A percentile compares a stretch with the other conserved stretches of the same genome.
Evolutionary conservation across 371 early-diverging fungal genomes (phyloP).

Genomic region (Actinomortierella ambigua): DNA sequence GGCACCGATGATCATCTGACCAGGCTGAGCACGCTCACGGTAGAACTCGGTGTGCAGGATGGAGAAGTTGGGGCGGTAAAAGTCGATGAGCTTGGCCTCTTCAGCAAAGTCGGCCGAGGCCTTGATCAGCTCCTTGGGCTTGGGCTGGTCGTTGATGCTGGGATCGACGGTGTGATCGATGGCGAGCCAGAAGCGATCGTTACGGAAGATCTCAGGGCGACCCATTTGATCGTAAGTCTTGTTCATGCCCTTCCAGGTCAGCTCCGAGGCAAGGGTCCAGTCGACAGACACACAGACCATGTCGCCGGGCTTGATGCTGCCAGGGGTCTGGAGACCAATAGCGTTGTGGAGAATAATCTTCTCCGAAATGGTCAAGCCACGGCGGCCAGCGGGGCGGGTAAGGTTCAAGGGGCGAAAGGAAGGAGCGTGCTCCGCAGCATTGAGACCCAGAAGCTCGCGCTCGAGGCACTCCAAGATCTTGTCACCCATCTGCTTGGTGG

Average conservation of each 20-base stretch:
- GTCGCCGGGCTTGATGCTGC: conserved; percentile 72
- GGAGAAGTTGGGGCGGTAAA: conserved; percentile 76
- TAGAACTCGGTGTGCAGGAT: conserved; percentile 85
- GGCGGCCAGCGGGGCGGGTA: conserved; percentile 54
- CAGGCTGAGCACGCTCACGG: conserved; percentile 81
- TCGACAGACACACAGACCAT: conserved; percentile 82
- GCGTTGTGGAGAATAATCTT: conserved; percentile 77
- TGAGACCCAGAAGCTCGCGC: conserved; percentile 55
- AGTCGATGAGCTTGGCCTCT: conserved; percentile 73
- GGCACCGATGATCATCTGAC: conserved; percentile 79
- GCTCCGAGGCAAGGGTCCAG: conserved; percentile 81
- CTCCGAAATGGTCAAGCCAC: conserved; percentile 76
- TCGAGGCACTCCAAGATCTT: conserved; percentile 80
- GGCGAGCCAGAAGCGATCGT: conserved; percentile 84
- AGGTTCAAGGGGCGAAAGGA: conserved; percentile 45
- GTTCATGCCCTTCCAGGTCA: conserved; percentile 88
- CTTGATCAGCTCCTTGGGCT: conserved; percentile 68
- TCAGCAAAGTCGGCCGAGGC: conserved; percentile 72
- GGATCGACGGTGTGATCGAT: conserved; percentile 83
- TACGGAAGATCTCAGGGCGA: conserved; percentile 72
- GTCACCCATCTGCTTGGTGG: conserved; percentile 89
- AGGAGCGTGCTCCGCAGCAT: conserved; percentile 55
- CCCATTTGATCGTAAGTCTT: conserved; percentile 81
- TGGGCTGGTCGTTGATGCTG: conserved; percentile 69
- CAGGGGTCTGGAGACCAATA: conserved; percentile 65